Percentiles rank a stretch among this genome's conserved stretches.
Conservation (phyloP, 2,329 filamentous ascomycete species). For the Neopestalotiopsis clavispora region DNA sequence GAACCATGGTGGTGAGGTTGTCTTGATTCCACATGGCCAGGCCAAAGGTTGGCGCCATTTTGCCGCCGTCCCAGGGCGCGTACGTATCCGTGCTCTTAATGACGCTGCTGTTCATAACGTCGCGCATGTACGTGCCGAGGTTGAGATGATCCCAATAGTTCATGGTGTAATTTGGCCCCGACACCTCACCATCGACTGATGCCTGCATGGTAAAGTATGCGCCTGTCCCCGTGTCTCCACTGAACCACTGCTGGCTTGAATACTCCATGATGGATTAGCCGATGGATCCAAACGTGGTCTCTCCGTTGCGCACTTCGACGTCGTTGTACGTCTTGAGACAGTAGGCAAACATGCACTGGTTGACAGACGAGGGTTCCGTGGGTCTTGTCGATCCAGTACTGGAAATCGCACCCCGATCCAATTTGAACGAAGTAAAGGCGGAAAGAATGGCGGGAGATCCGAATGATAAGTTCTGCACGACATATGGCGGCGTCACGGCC, state of each 20-base stretch:
- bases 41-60: slow-evolving; percentile 16
- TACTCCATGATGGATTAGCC: slow-evolving; percentile 11
- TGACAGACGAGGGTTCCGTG: slow-evolving; percentile 10
- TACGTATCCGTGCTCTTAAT: neutral
- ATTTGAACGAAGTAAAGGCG: neutral
- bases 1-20: slow-evolving; percentile 7
- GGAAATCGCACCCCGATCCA: neutral
- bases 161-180: slow-evolving; percentile 12
- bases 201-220: slow-evolving; percentile 9
- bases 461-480: neutral
- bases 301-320: slow-evolving; percentile 14
- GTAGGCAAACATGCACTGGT: slow-evolving; percentile 17
- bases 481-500: neutral
- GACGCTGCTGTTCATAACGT: slow-evolving; percentile 13
- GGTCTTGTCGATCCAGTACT: neutral
- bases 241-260: neutral
- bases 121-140: slow-evolving; percentile 7
- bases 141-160: slow-evolving; percentile 15
- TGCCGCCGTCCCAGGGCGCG: slow-evolving; percentile 10
- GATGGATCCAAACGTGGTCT: neutral
- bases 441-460: neutral
- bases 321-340: slow-evolving; percentile 21
- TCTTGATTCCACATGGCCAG: slow-evolving; percentile 10
- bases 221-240: neutral
- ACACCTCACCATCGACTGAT: neutral